Percentiles rank a stretch among this genome's conserved stretches.
phyloP scores from a whole-genome alignment of 345 rosid species.

The Euclidium syriacum region DNA sequence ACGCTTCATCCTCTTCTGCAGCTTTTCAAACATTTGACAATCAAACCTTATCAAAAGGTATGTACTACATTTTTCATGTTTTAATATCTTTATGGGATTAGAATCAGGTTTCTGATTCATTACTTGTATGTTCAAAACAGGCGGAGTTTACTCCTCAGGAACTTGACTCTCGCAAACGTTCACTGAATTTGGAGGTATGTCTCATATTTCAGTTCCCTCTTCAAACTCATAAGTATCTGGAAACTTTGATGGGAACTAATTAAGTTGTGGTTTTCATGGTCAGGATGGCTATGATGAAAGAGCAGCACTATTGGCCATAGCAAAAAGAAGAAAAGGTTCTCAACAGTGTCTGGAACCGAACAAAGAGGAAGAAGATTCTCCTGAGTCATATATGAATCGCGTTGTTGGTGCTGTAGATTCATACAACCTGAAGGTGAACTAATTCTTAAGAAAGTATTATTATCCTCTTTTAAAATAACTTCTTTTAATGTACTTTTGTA shows the following conservation, averaged over 20 bases:
- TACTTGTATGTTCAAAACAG: conserved; percentile 23
- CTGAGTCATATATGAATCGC: conserved; percentile 47
- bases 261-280: neutral
- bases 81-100: neutral
- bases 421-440: conserved; percentile 45
- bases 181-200: conserved; percentile 34
- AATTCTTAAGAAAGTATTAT: neutral
- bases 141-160: conserved; percentile 48
- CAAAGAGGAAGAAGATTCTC: conserved; percentile 48
- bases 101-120: neutral
- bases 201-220: neutral
- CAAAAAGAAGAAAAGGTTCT: conserved; percentile 41
- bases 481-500: neutral
- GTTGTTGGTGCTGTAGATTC: conserved; percentile 53
- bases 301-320: conserved; percentile 33
- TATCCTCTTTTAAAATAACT: neutral
- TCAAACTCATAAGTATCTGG: too few species aligned
- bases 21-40: conserved; percentile 38
- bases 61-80: neutral
- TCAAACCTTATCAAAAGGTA: conserved; percentile 47
- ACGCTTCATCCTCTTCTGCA: conserved; percentile 43
- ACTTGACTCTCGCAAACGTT: conserved; percentile 41
- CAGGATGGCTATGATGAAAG: conserved; percentile 36
- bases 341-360: conserved; percentile 31
- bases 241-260: neutral